Base-by-base conservation (phyloP, 306 rosid species). In the Rosa persica region DNA sequence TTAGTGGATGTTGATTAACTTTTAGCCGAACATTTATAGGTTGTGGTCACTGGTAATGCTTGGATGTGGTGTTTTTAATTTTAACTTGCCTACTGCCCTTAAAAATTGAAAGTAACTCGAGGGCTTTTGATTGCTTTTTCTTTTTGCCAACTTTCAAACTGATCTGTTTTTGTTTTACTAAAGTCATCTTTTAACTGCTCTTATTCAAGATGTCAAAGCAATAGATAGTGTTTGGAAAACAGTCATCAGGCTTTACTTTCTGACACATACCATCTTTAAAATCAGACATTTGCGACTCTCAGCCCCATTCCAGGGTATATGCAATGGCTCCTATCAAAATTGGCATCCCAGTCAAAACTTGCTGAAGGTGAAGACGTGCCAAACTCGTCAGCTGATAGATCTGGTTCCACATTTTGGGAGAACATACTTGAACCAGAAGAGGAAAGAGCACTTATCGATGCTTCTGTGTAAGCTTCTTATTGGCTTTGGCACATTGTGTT, bases 301-400 rank as follows among this genome's bases (percentile, higher is more conserved):
- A 94, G 98, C 81, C 98, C 98, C 79, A 94, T 94, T 79, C 98
- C 98, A 27, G 98, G 98, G 61, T 92, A 81, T 86, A 90, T 92
- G 89, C 87, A 89, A 22, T 94, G 98, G 98, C 96, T 94, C 79
- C 78, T 92, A 55, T 84, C 97, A 79, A 94, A 94, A 89, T 69
- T 94, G 87, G 91, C 90, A 82, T 94, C 95, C 64, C 98, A 87
- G 78, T 57, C 85, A 64, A 75, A 78, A 73, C 85, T 87, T 76
- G 83, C 85, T 74, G 92, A 92, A 76, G 92, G 64, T 65, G 90
- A 87, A 82, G 84, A 69, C 77, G 64, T 46, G 72, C 74, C 90
- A 39, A 82, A 76, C 39, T 74, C 79, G 19, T 75, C 70, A 11
- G 80, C 81, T 25, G 87, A 85, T 70, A 84, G 83, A 74, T 87